Base-by-base conservation (phyloP, 345 rosid species). In the Limnanthes douglasii region DNA sequence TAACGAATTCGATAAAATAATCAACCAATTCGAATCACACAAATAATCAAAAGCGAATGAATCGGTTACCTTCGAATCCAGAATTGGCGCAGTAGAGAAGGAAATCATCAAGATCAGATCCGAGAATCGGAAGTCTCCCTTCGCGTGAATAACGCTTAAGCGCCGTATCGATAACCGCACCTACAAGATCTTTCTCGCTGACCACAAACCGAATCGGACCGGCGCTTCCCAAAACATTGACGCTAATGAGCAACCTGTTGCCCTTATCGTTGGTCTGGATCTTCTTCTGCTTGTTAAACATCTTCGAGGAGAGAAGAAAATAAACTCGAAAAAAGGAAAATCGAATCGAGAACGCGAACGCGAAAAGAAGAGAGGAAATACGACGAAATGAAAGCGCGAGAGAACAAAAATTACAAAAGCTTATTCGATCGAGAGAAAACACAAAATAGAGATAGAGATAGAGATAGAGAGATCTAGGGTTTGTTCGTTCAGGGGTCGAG, bases 151-250 rank as follows among this genome's bases (percentile, higher is more conserved):
- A 92, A 12, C 56, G 46, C 51, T 92, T 92, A 50, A 92, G 59
- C 10, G 78, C 78, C 16, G 88, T 73, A 20, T 81, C 86, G 15
- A 92, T 85, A 3, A 92, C 93, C 5, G 75, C 70, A 16, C 66
- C 83, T 2, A 85, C 86, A 5, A 68, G 66, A 41, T 85, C 86
- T 14, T 66, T 66, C 54, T 92, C 96, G 41, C 56, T 64, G 2
- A 84, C 93, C 8, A 92, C 80, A 41, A 85, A 75, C 15, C 99
- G 92, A 63, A 92, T 75, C 63, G 96, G 96, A 6, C 96, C 96
- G 0, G 99, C 83, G 42, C 96, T 92, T 11, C 99, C 99, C 35
- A 81, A 31, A 36, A 92, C 94, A 4, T 74, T 85, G 35, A 92
- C 61, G 56, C 76, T 85, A 18, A 85, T 69, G 22, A 92, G 59